phyloP scores from a whole-genome alignment of 2,329 filamentous ascomycete genomes.

The Scytalidium sp. region DNA sequence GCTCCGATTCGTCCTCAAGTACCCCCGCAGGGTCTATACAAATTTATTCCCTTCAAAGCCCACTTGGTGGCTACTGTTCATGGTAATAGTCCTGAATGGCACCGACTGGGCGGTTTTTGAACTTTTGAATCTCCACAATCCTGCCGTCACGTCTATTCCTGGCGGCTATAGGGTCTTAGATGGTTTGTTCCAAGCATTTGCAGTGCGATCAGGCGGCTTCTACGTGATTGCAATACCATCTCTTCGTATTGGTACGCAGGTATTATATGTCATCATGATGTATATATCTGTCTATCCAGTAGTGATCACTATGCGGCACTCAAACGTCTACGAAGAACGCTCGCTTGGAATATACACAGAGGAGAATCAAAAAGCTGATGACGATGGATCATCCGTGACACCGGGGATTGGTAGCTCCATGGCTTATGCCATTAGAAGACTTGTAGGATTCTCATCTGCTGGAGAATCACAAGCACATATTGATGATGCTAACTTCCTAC shows the following conservation, averaged over 20 bases:
- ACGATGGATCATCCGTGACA: constrained; percentile 4
- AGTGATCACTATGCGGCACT: constrained; percentile 62
- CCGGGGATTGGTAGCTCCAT: background rate
- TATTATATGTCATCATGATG: constrained; percentile 63
- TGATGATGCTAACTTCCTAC: constrained; percentile 16
- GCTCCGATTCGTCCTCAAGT: constrained; percentile 51
- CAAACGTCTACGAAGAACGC: constrained; percentile 70
- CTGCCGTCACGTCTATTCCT: constrained; percentile 49
- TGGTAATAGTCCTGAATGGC: constrained; percentile 57
- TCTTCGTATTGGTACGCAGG: constrained; percentile 53
- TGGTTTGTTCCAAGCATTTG: constrained; percentile 63
- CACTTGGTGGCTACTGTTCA: constrained; percentile 65
- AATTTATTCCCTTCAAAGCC: constrained; percentile 61
- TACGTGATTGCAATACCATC: constrained; percentile 60
- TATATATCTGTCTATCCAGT: constrained; percentile 64
- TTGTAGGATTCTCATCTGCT: background rate
- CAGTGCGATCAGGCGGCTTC: constrained; percentile 64
- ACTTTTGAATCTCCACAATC: constrained; percentile 61
- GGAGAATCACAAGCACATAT: background rate
- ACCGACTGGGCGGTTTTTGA: constrained; percentile 66
- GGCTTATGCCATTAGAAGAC: background rate
- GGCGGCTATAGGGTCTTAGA: constrained; percentile 55
- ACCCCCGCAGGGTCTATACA: constrained; percentile 57
- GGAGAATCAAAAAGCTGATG: constrained; percentile 2
- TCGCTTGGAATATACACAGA: constrained; percentile 56